Base-by-base conservation (phyloP, 176 grass and related monocot species). In the Tillandsia fasciculata region DNA sequence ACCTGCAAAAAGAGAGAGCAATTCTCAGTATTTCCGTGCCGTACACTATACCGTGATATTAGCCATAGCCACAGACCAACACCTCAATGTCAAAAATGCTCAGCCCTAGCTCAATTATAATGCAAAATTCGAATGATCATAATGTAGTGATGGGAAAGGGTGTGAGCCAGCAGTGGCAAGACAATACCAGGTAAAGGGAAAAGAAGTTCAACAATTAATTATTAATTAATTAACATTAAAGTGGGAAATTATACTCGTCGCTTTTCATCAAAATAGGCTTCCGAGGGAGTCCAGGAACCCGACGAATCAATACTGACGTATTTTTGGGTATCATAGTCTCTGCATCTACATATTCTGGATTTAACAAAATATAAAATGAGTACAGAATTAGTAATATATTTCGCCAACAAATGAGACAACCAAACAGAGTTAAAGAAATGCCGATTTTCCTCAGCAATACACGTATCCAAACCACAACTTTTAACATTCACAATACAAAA, bases 281-380 rank as follows among this genome's bases (percentile, higher is more conserved):
- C 74, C 75, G 66, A 26, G 54, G 12, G 70, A 73, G n/a, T 13
- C 84, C 75, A 24, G 76, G 68, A 51, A 66, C 48, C 48, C 84
- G 76, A 15, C 84, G 76, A 26, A 91, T 69, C 50, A 80, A 20
- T 68, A 91, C 89, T 22, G 82, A 87, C 48, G 80, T 64, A 22
- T 82, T 79, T 52, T 77, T 83, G 0, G 56, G 82, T 70, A 91
- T 68, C 69, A 85, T 52, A 2, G 72, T 42, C 24, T 48, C 68
- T 71, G 75, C 82, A 75, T 87, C 82, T 67, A 74, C 18, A 74
- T 85, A 87, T 56, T 91, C 88, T 91, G 88, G 26, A 84, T 67
- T 52, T 52, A 83, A 54, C 23, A 78, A 53, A 69, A 72, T 67
- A 72, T 4, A 69, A 26, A 78, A 11, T 59, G 77, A 72, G 79